phyloP scores from a whole-genome alignment of 257 asterid genomes.

The Nicotiana knightiana region DNA sequence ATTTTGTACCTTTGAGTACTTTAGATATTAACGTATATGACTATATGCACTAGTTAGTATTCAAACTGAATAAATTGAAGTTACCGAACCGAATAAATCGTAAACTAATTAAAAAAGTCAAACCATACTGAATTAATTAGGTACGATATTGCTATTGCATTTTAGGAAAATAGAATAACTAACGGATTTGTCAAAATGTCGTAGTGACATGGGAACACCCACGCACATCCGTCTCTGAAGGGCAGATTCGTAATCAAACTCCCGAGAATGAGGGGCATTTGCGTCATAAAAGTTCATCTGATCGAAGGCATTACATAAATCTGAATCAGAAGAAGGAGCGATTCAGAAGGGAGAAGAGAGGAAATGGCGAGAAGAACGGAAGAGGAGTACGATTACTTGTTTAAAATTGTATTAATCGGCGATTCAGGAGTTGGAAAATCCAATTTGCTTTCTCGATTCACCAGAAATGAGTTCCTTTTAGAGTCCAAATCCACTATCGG shows the following conservation, averaged over 20 bases:
- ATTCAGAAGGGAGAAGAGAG: slow-evolving; percentile 15
- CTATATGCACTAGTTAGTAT: no score
- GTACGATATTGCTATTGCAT: no score
- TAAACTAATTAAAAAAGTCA: no score
- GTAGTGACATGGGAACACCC: no score
- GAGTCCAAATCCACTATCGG: slow-evolving; percentile 53
- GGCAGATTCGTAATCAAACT: neutral
- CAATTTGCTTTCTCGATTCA: slow-evolving; percentile 39
- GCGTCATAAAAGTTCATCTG: slow-evolving; percentile 12
- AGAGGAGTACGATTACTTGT: slow-evolving; percentile 49
- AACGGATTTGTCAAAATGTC: no score
- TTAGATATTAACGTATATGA: no score
- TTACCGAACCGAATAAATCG: no score
- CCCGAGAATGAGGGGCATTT: slow-evolving; percentile 11
- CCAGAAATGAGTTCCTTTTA: slow-evolving; percentile 41
- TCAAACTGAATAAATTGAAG: no score
- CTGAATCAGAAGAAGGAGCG: neutral
- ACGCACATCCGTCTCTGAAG: neutral
- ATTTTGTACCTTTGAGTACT: no score
- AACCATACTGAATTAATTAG: no score
- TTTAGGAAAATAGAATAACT: no score
- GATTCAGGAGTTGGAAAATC: slow-evolving; percentile 49
- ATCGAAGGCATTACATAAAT: neutral
- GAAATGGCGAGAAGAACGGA: slow-evolving; percentile 46
- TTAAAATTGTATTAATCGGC: slow-evolving; percentile 42